phyloP scores from a whole-genome alignment of 345 rosid genomes.

The Pseudoturritis turrita region DNA sequence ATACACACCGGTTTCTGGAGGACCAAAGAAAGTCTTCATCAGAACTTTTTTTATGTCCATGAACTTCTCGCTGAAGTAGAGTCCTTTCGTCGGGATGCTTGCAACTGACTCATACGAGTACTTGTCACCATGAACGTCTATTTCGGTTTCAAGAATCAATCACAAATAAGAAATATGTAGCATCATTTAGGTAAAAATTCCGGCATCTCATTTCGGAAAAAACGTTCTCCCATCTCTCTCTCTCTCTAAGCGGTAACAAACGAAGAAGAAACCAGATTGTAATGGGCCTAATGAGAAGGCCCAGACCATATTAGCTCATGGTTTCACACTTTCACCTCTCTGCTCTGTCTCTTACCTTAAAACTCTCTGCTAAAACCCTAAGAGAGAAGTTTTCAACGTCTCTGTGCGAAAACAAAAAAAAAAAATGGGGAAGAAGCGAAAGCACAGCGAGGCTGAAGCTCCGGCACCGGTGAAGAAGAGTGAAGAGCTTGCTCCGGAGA shows the following conservation, averaged over 20 bases:
- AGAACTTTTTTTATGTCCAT: conserved; percentile 53
- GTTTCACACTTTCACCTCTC: no score
- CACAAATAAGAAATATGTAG: not conserved
- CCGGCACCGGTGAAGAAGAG: conserved; percentile 41
- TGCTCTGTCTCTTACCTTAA: not conserved
- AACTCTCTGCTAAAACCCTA: conserved; percentile 12
- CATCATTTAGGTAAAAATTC: no score
- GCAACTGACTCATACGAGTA: conserved; percentile 62
- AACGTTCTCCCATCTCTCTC: no score
- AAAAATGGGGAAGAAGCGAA: conserved; percentile 65
- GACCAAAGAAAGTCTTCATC: conserved; percentile 72
- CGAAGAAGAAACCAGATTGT: not conserved
- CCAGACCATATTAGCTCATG: not conserved
- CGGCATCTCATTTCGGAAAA: no score
- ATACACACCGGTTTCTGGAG: conserved; percentile 76
- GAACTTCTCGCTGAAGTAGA: conserved; percentile 63
- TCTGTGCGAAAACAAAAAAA: not conserved
- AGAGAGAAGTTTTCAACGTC: not conserved
- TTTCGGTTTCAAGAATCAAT: not conserved
- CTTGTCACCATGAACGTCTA: conserved; percentile 40
- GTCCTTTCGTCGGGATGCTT: conserved; percentile 50
- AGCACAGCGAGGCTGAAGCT: conserved; percentile 47
- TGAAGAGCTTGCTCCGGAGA: conserved; percentile 37
- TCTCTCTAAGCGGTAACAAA: no score
- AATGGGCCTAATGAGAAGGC: not conserved